A percentile compares a stretch with the other conserved stretches of the same genome.
Evolutionary conservation across 768 basidiomycete species (phyloP).

Genomic region (Suillus placidus): DNA sequence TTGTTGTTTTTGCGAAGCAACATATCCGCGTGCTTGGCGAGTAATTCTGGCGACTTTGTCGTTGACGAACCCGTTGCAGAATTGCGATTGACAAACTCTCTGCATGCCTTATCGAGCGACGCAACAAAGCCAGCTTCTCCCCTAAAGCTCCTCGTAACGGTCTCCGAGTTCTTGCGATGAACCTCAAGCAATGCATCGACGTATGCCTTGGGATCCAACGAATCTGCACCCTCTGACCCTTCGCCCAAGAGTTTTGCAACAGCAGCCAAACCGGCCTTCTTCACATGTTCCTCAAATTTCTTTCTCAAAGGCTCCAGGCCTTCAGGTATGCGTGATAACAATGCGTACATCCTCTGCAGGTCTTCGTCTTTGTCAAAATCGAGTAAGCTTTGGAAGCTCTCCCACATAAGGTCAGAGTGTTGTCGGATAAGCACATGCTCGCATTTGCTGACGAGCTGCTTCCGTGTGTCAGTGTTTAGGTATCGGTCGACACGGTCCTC

Average conservation of each 20-base stretch:
- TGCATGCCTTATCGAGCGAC: slow-evolving; percentile 91
- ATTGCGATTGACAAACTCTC: slow-evolving; percentile 95
- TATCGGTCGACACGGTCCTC: slow-evolving; percentile 95
- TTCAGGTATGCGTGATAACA: slow-evolving; percentile 88
- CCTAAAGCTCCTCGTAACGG: slow-evolving; percentile 84
- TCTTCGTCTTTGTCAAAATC: slow-evolving; percentile 96
- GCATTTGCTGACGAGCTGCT: slow-evolving; percentile 78
- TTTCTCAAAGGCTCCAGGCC: slow-evolving; percentile 90
- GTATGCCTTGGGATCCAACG: slow-evolving; percentile 90
- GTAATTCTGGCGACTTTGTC: slow-evolving; percentile 86
- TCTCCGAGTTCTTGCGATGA: slow-evolving; percentile 88
- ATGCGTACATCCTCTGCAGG: slow-evolving; percentile 90
- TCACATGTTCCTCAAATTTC: slow-evolving; percentile 95
- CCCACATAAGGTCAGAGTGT: slow-evolving; percentile 85
- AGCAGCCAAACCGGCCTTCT: slow-evolving; percentile 81
- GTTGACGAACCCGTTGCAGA: slow-evolving; percentile 82
- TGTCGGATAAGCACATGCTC: slow-evolving; percentile 91
- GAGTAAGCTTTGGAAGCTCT: slow-evolving; percentile 86
- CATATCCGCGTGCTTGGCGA: slow-evolving; percentile 91
- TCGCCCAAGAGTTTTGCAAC: slow-evolving; percentile 70
- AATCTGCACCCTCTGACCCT: slow-evolving; percentile 55
- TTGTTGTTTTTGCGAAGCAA: slow-evolving; percentile 94
- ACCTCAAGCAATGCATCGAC: slow-evolving; percentile 92
- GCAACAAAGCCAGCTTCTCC: slow-evolving; percentile 94
- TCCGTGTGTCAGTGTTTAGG: slow-evolving; percentile 86